Base-by-base conservation (phyloP, 2,329 filamentous ascomycete genomes). In the Tolypocladium endophyticum region DNA sequence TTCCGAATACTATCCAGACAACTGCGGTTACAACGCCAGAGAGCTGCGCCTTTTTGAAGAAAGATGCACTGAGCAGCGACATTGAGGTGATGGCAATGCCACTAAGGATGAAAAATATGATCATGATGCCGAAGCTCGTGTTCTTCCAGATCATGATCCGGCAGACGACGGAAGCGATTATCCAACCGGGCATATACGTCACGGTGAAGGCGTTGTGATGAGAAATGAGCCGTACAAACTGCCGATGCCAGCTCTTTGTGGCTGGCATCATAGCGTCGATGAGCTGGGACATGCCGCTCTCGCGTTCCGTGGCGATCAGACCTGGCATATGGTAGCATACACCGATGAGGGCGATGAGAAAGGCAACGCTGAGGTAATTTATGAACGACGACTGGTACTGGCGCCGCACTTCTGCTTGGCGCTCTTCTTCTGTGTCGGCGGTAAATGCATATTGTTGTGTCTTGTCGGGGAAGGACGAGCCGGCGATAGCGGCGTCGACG, bases 221-320 rank as follows among this genome's bases (percentile, higher is more conserved):
- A 0, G 92, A 86, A 11, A 92, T 69, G 18, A 96, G 79, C n/a
- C 92, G 82, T 1, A 88, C 87, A 30, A 85, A 83, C 73, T 93
- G 90, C 11, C 88, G 85, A 67, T 90, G 81, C 90, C 90, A 95
- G 52, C 83, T 78, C 56, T 81, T 81, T 58, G 81, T 80, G 59
- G 89, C 89, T 0, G 90, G 88, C 79, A 94, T 92, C 90, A 96
- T 96, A 58, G 90, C 88, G 73, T 97, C 92, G 53, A 97, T 85
- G 35, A 97, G 79, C 63, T 92, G 89, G 4, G 90, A 90, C 82
- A 96, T 94, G 60, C 92, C 92, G 20, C 86, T 79, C 75, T 97
- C 92, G 59, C 92, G 81, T 74, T 97, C 92, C 2, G 87, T 85
- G 8, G 92, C 92, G 70, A 96, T 87, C 66, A 92, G 86, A 11